Evolutionary conservation across 345 rosid species (phyloP).

Genomic region (Punica granatum): DNA sequence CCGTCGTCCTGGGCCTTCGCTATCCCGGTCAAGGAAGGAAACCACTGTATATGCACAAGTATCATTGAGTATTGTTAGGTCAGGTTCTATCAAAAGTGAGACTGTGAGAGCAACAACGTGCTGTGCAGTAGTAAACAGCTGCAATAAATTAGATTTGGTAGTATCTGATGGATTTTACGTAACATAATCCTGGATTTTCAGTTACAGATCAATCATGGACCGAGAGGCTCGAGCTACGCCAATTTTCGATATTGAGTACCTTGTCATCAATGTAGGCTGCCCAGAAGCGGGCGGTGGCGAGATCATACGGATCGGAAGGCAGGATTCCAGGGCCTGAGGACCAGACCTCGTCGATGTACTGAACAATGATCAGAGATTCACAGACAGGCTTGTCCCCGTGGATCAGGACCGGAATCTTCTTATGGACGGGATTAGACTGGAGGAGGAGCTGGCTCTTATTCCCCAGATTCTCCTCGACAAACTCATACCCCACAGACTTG

Average conservation of each 20-base stretch:
- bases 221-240: neutral
- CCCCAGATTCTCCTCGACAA: conserved; percentile 36
- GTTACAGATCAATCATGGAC: neutral
- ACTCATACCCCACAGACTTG: conserved; percentile 55
- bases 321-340: conserved; percentile 53
- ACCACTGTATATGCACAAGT: conserved; percentile 34
- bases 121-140: too few species aligned
- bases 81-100: too few species aligned
- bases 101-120: too few species aligned
- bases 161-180: too few species aligned
- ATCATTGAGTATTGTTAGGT: too few species aligned
- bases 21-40: conserved; percentile 24
- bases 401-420: conserved; percentile 73
- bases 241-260: conserved; percentile 2
- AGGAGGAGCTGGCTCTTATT: conserved; percentile 59
- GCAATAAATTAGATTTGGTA: too few species aligned
- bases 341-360: conserved; percentile 67
- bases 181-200: too few species aligned
- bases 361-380: conserved; percentile 60
- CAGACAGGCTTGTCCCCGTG: conserved; percentile 52
- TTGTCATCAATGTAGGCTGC: conserved; percentile 17
- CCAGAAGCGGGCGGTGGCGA: conserved; percentile 76
- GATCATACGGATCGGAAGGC: conserved; percentile 56
- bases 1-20: conserved; percentile 25
- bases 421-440: conserved; percentile 64